Percentiles rank a stretch among this genome's conserved stretches.
phyloP scores from a whole-genome alignment of 306 rosid species.

The Vigna trinervia region DNA sequence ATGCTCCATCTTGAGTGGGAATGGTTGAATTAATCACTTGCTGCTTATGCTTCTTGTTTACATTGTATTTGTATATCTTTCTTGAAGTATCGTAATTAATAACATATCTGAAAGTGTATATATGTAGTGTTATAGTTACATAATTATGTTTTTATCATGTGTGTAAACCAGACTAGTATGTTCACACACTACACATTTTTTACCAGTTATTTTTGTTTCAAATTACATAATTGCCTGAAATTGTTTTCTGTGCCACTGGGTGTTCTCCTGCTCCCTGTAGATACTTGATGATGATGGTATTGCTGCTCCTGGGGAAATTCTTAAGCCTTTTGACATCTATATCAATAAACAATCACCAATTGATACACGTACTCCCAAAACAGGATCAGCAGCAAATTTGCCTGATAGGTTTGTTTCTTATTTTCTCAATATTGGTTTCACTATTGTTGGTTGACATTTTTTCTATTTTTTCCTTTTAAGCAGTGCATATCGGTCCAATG shows the following conservation, averaged over 20 bases:
- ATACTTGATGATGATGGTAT: slow-evolving; percentile 90
- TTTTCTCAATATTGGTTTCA: neutral
- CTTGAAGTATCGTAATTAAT: neutral
- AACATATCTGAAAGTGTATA: neutral
- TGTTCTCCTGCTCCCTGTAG: slow-evolving; percentile 51
- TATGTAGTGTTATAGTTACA: neutral
- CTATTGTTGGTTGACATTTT: slow-evolving; percentile 37
- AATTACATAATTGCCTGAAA: neutral
- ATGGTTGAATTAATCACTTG: neutral
- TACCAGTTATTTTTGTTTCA: neutral
- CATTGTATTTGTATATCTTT: neutral
- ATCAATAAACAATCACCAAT: slow-evolving; percentile 76
- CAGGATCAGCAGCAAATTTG: slow-evolving; percentile 54
- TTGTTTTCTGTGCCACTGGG: slow-evolving; percentile 7
- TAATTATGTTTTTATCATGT: neutral
- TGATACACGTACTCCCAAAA: slow-evolving; percentile 46
- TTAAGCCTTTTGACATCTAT: slow-evolving; percentile 67
- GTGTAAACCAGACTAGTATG: neutral
- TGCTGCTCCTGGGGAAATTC: slow-evolving; percentile 93
- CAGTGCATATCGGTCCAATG: slow-evolving; percentile 62
- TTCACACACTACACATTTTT: neutral
- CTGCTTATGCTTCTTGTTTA: neutral
- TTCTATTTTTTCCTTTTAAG: slow-evolving; percentile 35
- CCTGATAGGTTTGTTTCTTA: slow-evolving; percentile 60
- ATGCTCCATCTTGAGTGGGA: neutral